These are phyloP conservation scores for Heliophila coronopifolia DNA, from an alignment of 441 rosid genomes.

Conservation along the genomic window DNA sequence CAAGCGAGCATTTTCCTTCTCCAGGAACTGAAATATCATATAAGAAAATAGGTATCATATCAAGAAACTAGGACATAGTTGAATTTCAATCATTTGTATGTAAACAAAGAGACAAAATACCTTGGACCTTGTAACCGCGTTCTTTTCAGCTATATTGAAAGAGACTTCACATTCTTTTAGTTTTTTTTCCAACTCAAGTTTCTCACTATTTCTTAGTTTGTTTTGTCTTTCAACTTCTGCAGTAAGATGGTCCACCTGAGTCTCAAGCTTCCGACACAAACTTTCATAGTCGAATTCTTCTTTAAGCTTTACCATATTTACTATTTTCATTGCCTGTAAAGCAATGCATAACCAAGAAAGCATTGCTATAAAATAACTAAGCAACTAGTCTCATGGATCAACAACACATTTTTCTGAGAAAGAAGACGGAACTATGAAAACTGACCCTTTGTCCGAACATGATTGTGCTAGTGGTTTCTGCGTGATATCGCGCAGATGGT, in stretches of 20 bases:
- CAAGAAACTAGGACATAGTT: slow-evolving; percentile 3
- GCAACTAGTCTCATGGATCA: too few relatives aligned
- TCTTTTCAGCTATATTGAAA: slow-evolving; percentile 41
- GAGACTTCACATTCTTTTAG: slow-evolving; percentile 45
- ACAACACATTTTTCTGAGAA: not conserved
- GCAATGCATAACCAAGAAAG: slow-evolving; percentile 11
- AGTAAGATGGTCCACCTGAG: slow-evolving; percentile 69
- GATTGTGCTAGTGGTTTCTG: slow-evolving; percentile 85
- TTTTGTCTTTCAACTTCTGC: slow-evolving; percentile 76
- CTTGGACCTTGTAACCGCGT: slow-evolving; percentile 65
- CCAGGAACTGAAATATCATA: slow-evolving; percentile 46
- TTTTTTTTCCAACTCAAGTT: slow-evolving; percentile 42
- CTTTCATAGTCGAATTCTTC: slow-evolving; percentile 94
- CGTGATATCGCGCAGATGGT: slow-evolving; percentile 67
- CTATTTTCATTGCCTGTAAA: slow-evolving; percentile 87
- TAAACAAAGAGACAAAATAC: slow-evolving; percentile 36
- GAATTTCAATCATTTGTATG: not conserved
- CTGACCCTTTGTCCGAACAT: slow-evolving; percentile 96
- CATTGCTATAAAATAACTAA: not conserved
- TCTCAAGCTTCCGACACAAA: slow-evolving; percentile 70
- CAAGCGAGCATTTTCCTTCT: slow-evolving; percentile 57
- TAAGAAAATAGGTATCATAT: slow-evolving; percentile 3
- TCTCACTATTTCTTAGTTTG: slow-evolving; percentile 56
- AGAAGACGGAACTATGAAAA: slow-evolving; percentile 4
- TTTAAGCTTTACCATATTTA: slow-evolving; percentile 79